Evolutionary conservation across 257 asterid species (phyloP).

Genomic region (Gentiana straminea): DNA sequence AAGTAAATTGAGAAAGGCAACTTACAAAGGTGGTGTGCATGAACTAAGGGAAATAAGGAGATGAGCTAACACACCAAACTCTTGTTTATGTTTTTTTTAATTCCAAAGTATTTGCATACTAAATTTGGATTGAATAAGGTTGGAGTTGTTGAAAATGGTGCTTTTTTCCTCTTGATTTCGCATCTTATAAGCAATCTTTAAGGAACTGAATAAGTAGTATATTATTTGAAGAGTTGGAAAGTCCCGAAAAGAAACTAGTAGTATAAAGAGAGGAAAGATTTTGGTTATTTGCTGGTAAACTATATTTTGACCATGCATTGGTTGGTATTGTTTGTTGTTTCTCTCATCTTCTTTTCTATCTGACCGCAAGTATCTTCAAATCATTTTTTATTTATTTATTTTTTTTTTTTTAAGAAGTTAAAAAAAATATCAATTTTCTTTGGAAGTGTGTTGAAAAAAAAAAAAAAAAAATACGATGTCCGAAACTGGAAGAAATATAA

Average conservation of each 20-base stretch:
- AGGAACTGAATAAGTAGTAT: not conserved
- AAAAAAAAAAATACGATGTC: not conserved
- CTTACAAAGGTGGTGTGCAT: slow-evolving; percentile 4
- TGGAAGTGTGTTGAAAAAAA: not conserved
- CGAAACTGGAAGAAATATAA: not conserved
- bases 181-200: slow-evolving; percentile 6
- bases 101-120: not conserved
- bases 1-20: slow-evolving; percentile 10
- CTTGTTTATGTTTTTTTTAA: slow-evolving; percentile 1
- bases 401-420: too few species aligned
- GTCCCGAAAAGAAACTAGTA: slow-evolving; percentile 11
- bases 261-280: slow-evolving; percentile 7
- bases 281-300: slow-evolving; percentile 57
- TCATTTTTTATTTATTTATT: too few species aligned
- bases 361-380: slow-evolving; percentile 5
- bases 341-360: slow-evolving; percentile 12
- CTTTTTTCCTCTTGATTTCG: slow-evolving; percentile 17
- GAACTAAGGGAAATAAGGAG: slow-evolving; percentile 16
- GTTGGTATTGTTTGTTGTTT: slow-evolving; percentile 18
- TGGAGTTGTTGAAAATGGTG: slow-evolving; percentile 13
- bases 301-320: slow-evolving; percentile 55
- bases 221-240: slow-evolving; percentile 12
- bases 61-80: slow-evolving; percentile 71
- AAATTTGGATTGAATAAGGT: slow-evolving; percentile 6
- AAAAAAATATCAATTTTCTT: not conserved